Evolutionary conservation across 495 filamentous ascomycete species (phyloP).

Genomic region (Neurospora sp.): DNA sequence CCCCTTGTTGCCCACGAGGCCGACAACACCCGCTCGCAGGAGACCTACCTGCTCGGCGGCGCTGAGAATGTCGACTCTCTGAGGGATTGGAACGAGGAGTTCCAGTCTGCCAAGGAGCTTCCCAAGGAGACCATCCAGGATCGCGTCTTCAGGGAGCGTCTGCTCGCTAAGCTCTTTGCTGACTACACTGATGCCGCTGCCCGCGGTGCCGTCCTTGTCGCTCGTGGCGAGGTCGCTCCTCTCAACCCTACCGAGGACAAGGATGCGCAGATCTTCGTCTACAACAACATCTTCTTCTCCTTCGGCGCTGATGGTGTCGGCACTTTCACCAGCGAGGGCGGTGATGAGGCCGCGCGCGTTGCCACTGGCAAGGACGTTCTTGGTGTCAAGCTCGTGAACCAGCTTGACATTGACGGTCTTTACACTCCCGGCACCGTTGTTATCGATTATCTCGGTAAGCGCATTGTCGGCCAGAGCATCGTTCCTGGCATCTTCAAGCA

Average conservation of each 20-base stretch:
- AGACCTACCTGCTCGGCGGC: slow-evolving; percentile 80
- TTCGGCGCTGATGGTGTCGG: slow-evolving; percentile 97
- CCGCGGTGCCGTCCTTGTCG: slow-evolving; percentile 86
- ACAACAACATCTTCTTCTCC: slow-evolving; percentile 99
- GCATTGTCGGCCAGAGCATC: slow-evolving; percentile 95
- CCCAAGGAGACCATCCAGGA: slow-evolving; percentile 90
- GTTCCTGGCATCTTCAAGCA: slow-evolving; percentile 99
- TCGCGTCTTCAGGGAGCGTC: slow-evolving; percentile 86
- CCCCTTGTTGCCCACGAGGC: slow-evolving; percentile 59
- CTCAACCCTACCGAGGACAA: slow-evolving; percentile 87
- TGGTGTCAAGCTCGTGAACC: slow-evolving; percentile 89
- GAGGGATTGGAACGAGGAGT: slow-evolving; percentile 98
- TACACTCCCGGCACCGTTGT: slow-evolving; percentile 95
- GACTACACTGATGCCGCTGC: slow-evolving; percentile 96
- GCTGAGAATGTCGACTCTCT: slow-evolving; percentile 89
- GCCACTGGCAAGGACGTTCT: slow-evolving; percentile 95
- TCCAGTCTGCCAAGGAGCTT: slow-evolving; percentile 90
- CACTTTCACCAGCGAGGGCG: slow-evolving; percentile 92
- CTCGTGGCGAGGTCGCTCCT: slow-evolving; percentile 87
- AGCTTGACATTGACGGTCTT: slow-evolving; percentile 87
- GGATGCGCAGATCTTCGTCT: slow-evolving; percentile 97
- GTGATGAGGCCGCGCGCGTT: slow-evolving; percentile 92
- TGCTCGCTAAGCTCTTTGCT: slow-evolving; percentile 91
- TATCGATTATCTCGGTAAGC: slow-evolving; percentile 93
- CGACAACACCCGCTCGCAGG: slow-evolving; percentile 83